Base-by-base conservation (phyloP, 305 asterid species). In the Solanum hybrid region DNA sequence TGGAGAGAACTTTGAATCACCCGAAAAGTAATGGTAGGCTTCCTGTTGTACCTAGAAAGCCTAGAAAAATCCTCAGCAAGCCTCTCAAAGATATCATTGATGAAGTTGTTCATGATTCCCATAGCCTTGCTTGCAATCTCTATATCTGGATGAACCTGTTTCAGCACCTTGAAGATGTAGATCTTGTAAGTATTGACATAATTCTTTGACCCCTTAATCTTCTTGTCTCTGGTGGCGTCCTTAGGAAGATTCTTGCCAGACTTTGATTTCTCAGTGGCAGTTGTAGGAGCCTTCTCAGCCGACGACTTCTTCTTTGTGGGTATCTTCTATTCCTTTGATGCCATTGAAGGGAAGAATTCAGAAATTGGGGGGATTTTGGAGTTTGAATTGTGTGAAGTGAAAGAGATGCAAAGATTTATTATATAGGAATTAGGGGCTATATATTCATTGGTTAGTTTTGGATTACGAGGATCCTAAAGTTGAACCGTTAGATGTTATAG, bases 191-290 rank as follows among this genome's bases (percentile, higher is more conserved):
- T 90, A 33, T 90, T 75, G 2, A 11, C 22, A 36, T 85, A 83
- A 70, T 90, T 90, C 89, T 90, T 90, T 6, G n/a, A 9, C 68
- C 10, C 79, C 89, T 90, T 86, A 80, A 37, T 90, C 89, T 90
- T 90, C 87, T 86, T 90, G 36, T 79, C 77, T 4, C 72, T 78
- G 4, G 41, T 89, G 34, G 89, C 75, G 12, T 90, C 88, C 79
- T 61, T 90, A 12, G 89, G 87, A 33, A 90, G 73, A 27, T 90
- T 90, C 82, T 22, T 22, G 3, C 6, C 13, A 6, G 29, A 10
- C 27, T 65, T 65, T 65, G 29, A 65, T 65, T 9, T 65, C 13
- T 22, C 3, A 65, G 13, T 3, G 6, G 13, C 27, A 10, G 13
- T 10, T 24, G 27, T 1, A 65, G 1, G 13, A 65, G 75, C 13